Conservation (phyloP, 371 early-diverging fungal species). For the Zychaea mexicana region DNA sequence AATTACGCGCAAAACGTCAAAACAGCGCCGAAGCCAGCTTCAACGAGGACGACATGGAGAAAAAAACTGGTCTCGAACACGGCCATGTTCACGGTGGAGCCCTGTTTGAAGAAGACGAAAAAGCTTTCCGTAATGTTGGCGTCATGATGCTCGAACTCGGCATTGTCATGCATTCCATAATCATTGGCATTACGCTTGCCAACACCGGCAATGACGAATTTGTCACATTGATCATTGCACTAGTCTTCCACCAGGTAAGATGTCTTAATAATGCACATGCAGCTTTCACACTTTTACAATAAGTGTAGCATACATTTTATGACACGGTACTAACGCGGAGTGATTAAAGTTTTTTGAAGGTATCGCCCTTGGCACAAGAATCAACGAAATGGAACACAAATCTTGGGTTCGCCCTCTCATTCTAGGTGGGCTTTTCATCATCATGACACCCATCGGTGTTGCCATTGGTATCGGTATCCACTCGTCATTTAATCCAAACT, state of each 20-base stretch:
- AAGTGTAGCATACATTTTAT: too few relatives aligned
- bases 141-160: conserved; percentile 79
- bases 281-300: too few relatives aligned
- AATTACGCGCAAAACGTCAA: conserved; percentile 2
- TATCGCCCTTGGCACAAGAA: conserved; percentile 54
- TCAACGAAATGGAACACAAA: conserved; percentile 42
- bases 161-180: conserved; percentile 84
- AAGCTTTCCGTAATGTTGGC: conserved; percentile 26
- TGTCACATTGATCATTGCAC: conserved; percentile 72
- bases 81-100: not conserved
- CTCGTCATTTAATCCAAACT: conserved; percentile 50
- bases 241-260: conserved; percentile 85
- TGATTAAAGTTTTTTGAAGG: conserved; percentile 55
- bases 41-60: not conserved
- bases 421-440: conserved; percentile 48
- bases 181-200: conserved; percentile 85
- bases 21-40: not conserved
- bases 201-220: conserved; percentile 67
- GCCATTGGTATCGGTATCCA: conserved; percentile 60
- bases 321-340: not conserved
- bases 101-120: conserved; percentile 2
- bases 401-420: conserved; percentile 25
- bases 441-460: conserved; percentile 67
- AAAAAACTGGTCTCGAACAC: conserved; percentile 6
- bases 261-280: not conserved